These are phyloP conservation scores for Magnusiomyces fungicola DNA, from an alignment of 1,139 yeast genomes.

Conservation along the genomic window DNA sequence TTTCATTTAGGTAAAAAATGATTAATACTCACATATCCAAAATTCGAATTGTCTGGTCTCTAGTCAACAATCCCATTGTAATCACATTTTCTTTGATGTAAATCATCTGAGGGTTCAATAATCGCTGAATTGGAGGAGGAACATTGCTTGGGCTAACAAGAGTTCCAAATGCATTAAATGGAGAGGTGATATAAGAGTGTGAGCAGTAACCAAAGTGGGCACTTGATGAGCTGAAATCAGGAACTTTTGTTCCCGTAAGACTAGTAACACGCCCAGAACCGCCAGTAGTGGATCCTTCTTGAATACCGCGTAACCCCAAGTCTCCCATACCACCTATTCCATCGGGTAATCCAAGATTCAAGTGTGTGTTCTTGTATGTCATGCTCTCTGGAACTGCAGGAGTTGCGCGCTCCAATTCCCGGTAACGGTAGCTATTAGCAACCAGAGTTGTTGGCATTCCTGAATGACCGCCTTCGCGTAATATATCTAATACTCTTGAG, in stretches of 20 bases:
- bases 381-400: constrained; percentile 1
- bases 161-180: constrained; percentile 42
- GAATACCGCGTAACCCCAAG: neutral
- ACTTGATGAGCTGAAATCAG: constrained; percentile 20
- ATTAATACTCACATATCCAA: constrained; percentile 31
- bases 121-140: constrained; percentile 42
- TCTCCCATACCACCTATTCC: neutral
- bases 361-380: neutral
- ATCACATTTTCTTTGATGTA: constrained; percentile 40
- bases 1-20: neutral
- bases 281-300: too few relatives aligned
- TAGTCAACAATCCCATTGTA: constrained; percentile 43
- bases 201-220: constrained; percentile 38
- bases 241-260: too few relatives aligned
- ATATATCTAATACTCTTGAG: constrained; percentile 22
- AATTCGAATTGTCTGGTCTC: constrained; percentile 43
- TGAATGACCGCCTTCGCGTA: constrained; percentile 7
- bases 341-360: neutral
- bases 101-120: constrained; percentile 34
- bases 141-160: constrained; percentile 31
- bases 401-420: neutral
- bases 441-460: constrained; percentile 2
- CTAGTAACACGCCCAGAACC: too few relatives aligned
- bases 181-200: constrained; percentile 41
- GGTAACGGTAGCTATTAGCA: neutral